A percentile compares a stretch with the other conserved stretches of the same genome.
Evolutionary conservation across 176 grass and related monocot genomes (phyloP).

Genomic region (Hsuehochloa calcarea): DNA sequence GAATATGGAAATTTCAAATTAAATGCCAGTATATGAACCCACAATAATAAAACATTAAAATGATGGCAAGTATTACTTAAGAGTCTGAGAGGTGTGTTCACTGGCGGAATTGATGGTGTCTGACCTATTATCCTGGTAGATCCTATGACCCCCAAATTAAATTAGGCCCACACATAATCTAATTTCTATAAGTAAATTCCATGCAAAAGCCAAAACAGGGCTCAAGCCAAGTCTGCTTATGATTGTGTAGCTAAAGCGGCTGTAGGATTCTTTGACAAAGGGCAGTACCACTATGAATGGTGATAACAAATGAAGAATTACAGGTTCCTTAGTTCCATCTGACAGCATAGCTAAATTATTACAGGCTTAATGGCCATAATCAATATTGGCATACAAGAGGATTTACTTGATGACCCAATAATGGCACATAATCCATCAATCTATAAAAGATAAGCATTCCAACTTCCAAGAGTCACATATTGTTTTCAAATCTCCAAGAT

Average conservation of each 20-base stretch:
- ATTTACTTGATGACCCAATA: slow-evolving; percentile 1
- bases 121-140: not conserved
- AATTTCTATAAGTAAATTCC: not conserved
- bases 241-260: not conserved
- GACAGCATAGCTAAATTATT: not conserved
- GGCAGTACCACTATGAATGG: not conserved
- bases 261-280: not conserved
- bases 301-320: slow-evolving; percentile 2
- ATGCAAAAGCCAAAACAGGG: not conserved
- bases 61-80: not conserved
- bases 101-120: not conserved
- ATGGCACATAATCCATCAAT: not conserved
- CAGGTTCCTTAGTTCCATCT: not conserved
- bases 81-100: not conserved
- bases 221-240: not conserved
- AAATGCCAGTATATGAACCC: not conserved
- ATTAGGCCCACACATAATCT: not conserved
- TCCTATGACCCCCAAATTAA: not conserved
- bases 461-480: not conserved
- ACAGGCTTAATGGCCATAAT: not conserved
- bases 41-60: not conserved
- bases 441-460: not conserved
- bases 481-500: not conserved
- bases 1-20: not conserved
- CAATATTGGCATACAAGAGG: not conserved